Percentiles rank a stretch among this genome's conserved stretches.
These are phyloP conservation scores for Corymbia citriodora DNA, from an alignment of 441 rosid genomes.

Conservation along the genomic window DNA sequence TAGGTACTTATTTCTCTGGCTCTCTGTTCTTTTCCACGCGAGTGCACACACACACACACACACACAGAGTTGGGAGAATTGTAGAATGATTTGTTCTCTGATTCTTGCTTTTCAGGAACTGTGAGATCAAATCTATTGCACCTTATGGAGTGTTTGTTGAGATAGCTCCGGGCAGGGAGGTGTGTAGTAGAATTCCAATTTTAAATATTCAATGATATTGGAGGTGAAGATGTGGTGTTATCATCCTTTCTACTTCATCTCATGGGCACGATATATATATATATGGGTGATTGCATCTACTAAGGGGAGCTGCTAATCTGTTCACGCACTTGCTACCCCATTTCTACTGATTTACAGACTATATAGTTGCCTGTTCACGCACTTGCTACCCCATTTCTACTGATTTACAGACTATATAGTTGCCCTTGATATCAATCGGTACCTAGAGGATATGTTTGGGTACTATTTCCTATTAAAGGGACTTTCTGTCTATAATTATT, in stretches of 20 bases:
- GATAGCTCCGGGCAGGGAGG: conserved; percentile 97
- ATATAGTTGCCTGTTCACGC: not conserved
- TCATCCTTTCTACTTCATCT: not conserved
- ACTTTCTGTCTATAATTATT: not conserved
- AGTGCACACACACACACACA: not conserved
- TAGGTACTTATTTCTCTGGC: conserved; percentile 39
- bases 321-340: not conserved
- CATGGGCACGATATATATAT: not conserved
- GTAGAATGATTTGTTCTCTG: not conserved
- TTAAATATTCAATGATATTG: not conserved
- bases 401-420: not conserved
- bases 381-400: not conserved
- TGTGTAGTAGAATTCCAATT: conserved; percentile 19
- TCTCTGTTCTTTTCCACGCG: not conserved
- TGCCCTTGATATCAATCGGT: not conserved
- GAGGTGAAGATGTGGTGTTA: not conserved
- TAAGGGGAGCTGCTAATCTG: not conserved
- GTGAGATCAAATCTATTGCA: conserved; percentile 87
- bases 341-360: not conserved
- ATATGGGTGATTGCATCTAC: not conserved
- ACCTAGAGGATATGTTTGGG: not conserved
- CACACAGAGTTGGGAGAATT: not conserved
- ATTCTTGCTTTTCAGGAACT: conserved; percentile 46
- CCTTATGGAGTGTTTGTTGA: conserved; percentile 95
- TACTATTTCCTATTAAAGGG: not conserved